phyloP scores from a whole-genome alignment of 768 basidiomycete species.

The Clavaria fumosa region DNA sequence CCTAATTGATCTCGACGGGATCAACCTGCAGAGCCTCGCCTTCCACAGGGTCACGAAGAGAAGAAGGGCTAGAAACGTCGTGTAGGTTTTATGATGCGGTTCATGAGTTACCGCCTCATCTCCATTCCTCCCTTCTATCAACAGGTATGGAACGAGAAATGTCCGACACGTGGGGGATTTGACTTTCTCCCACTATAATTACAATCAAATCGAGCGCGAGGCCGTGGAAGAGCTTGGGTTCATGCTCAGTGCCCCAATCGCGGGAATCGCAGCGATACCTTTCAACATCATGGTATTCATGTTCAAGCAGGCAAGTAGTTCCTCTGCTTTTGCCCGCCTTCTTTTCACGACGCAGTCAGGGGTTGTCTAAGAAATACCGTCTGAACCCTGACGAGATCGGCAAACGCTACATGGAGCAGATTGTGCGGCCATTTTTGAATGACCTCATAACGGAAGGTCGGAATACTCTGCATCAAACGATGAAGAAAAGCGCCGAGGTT shows the following conservation, averaged over 20 bases:
- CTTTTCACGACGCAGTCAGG: neutral
- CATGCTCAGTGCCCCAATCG: neutral
- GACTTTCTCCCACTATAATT: neutral
- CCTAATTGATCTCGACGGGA: neutral
- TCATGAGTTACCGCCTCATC: neutral
- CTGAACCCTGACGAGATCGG: neutral
- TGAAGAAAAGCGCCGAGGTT: neutral
- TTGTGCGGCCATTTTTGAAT: neutral
- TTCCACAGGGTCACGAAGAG: neutral
- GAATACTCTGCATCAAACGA: neutral
- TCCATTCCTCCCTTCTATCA: neutral
- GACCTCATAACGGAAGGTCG: neutral
- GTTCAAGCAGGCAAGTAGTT: neutral
- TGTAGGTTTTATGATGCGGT: too few relatives aligned
- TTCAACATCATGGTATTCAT: neutral
- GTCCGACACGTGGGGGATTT: neutral
- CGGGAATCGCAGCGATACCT: neutral
- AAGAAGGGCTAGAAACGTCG: too few relatives aligned
- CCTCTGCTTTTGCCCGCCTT: neutral
- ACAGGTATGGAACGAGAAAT: neutral
- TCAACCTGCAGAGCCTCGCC: neutral
- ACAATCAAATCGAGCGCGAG: neutral
- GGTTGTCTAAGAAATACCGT: neutral
- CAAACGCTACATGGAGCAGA: neutral
- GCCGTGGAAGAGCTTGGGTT: neutral